These are phyloP conservation scores for Agarophyton chilense DNA, from an alignment of 23 red algal species.

Conservation along the genomic window DNA sequence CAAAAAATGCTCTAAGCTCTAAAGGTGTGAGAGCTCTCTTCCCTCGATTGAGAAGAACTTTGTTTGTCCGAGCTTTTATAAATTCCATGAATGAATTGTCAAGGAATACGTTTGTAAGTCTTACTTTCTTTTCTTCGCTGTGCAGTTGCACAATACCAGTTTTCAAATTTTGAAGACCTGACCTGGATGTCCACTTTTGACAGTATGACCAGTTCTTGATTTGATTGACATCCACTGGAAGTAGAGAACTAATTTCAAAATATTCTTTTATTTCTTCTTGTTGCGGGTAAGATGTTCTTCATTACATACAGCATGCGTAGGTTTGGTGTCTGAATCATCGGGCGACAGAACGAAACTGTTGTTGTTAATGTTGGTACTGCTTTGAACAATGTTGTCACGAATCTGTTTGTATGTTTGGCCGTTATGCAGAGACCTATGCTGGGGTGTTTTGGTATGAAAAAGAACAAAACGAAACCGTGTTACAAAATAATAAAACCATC, in stretches of 20 bases:
- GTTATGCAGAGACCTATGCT: no score
- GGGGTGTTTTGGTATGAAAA: no score
- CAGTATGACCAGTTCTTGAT: neutral
- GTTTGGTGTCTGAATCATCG: no score
- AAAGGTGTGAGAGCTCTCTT: neutral
- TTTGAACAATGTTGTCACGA: no score
- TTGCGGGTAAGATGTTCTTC: no score
- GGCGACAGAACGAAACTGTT: no score
- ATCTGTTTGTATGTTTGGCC: no score
- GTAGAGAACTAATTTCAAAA: neutral
- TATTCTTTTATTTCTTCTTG: neutral
- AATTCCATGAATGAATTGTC: neutral
- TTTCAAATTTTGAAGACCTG: neutral
- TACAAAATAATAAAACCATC: no score
- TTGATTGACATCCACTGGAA: neutral
- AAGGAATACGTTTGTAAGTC: neutral
- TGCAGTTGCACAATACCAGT: neutral
- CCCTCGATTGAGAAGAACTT: neutral
- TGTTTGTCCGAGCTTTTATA: neutral
- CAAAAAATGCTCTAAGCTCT: neutral
- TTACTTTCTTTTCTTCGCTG: neutral
- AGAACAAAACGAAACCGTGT: no score
- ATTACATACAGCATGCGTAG: no score
- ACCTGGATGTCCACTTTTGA: neutral
- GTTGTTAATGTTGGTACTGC: no score